Evolutionary conservation across 1,139 yeast species (phyloP), one percentile per base, ranked within the genome.

Genomic region (Candida sp.): DNA sequence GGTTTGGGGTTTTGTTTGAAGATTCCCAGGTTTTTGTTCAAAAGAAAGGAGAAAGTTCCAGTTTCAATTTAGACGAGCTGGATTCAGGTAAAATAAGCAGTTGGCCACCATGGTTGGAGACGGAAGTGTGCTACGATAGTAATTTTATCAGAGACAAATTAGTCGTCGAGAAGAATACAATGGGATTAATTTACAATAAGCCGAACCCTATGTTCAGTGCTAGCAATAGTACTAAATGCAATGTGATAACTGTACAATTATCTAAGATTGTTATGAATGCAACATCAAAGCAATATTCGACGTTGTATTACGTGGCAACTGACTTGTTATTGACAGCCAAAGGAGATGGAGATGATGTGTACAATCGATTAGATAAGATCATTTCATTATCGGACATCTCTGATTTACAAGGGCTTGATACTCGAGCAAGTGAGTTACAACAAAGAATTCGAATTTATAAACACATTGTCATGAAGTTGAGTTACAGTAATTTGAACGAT

Each of bases 61-160:
- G 61, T 43, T 68, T 68, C 15, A 52, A 51, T 23, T 56, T 52
- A 4, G 34, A 32, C 12, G 4, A 32, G 19, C 19, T 12, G 34
- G 60, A 59, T 46, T 41, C 53, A 1, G 49, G 48, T 12, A 45
- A 58, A 5, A 56, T 58, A 11, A 51, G 52, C 6, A 53, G 53
- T 37, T 88, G 97, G 97, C 93, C 96, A 1, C 96, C 96, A 1
- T 85, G 93, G 89, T 63, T 89, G 32, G 87, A 85, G 46, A 55
- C 61, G 41, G 98, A 91, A 58, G 74, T 85, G 47, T 82, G 90
- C 50, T 86, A 86, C 55, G 86, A 87, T 44, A 76, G 82, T n/a
- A 60, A 74, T 0, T 72, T 84, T 54, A 63, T 84, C 39, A 65
- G 70, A 34, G 67, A 74, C 25, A 78, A 82, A 43, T 72, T 84